phyloP scores from a whole-genome alignment of 768 basidiomycete genomes.

The Mycena rosella region DNA sequence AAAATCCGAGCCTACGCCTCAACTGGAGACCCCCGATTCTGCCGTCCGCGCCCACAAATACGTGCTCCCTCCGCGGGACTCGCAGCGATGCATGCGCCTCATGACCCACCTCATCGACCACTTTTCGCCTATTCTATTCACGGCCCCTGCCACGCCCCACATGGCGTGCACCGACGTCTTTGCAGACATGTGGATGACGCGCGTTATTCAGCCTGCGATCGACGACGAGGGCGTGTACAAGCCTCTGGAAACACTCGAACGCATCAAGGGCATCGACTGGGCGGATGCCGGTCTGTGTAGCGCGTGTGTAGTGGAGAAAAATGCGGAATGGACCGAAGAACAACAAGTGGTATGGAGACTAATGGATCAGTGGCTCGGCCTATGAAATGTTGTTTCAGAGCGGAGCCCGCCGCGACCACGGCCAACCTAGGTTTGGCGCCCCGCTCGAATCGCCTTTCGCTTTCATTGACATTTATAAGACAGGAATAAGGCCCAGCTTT shows the following conservation, averaged over 20 bases:
- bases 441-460: constrained; percentile 25
- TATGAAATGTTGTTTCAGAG: constrained; percentile 24
- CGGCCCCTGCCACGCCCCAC: constrained; percentile 75
- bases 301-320: constrained; percentile 69
- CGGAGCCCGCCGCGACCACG: constrained; percentile 5
- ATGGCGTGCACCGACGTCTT: constrained; percentile 82
- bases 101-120: constrained; percentile 70
- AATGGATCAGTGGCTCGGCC: constrained; percentile 70
- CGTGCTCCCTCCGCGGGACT: constrained; percentile 47
- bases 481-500: neutral
- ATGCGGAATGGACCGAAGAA: constrained; percentile 75
- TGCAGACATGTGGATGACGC: constrained; percentile 78
- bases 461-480: constrained; percentile 16
- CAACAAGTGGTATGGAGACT: constrained; percentile 69
- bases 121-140: constrained; percentile 82
- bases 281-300: constrained; percentile 66
- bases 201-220: constrained; percentile 78
- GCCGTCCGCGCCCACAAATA: constrained; percentile 42
- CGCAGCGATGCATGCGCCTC: constrained; percentile 60
- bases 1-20: constrained; percentile 21
- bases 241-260: constrained; percentile 78
- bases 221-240: constrained; percentile 72
- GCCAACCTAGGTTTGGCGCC: constrained; percentile 16
- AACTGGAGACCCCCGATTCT: constrained; percentile 15
- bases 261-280: constrained; percentile 73